These are phyloP conservation scores for Phytophthora pluvialis DNA, from an alignment of 352 stramenopile genomes.

Conservation along the genomic window DNA sequence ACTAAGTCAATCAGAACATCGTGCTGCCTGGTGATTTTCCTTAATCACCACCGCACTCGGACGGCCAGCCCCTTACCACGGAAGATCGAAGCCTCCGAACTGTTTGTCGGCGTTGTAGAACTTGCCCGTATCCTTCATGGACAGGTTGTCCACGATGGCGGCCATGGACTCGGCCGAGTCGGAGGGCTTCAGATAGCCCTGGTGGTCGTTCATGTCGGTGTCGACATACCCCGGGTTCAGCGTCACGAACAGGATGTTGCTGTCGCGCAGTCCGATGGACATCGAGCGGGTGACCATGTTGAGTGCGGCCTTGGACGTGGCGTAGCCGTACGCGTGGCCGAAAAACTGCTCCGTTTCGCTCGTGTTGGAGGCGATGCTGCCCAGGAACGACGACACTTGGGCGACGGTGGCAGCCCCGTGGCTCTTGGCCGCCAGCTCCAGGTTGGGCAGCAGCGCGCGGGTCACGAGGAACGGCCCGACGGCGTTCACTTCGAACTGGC, in stretches of 20 bases:
- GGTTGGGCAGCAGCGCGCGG: slow-evolving; percentile 43
- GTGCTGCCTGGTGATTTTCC: not conserved
- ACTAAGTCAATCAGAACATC: not conserved
- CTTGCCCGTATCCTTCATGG: slow-evolving; percentile 33
- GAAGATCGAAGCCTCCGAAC: slow-evolving; percentile 23
- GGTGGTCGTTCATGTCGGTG: slow-evolving; percentile 43
- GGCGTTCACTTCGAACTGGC: slow-evolving; percentile 63
- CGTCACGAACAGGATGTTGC: slow-evolving; percentile 40
- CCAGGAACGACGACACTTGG: slow-evolving; percentile 57
- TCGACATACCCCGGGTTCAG: slow-evolving; percentile 47
- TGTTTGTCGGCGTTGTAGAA: slow-evolving; percentile 37
- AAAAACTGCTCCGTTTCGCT: slow-evolving; percentile 16
- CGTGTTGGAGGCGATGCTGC: slow-evolving; percentile 50
- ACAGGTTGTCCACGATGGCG: slow-evolving; percentile 30
- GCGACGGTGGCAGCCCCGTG: slow-evolving; percentile 45
- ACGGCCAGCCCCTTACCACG: slow-evolving; percentile 31
- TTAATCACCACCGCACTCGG: not conserved
- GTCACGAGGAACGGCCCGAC: slow-evolving; percentile 35
- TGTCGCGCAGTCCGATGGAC: slow-evolving; percentile 38
- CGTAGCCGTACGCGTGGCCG: slow-evolving; percentile 57
- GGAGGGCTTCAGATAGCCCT: slow-evolving; percentile 26
- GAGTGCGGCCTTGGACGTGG: slow-evolving; percentile 32
- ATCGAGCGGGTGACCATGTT: slow-evolving; percentile 48
- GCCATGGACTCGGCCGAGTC: slow-evolving; percentile 35
- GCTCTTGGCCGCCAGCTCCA: slow-evolving; percentile 39